A percentile compares a stretch with the other conserved stretches of the same genome.
These are phyloP conservation scores for Porogramme epimiltina DNA, from an alignment of 1,284 basidiomycete genomes.

Conservation along the genomic window DNA sequence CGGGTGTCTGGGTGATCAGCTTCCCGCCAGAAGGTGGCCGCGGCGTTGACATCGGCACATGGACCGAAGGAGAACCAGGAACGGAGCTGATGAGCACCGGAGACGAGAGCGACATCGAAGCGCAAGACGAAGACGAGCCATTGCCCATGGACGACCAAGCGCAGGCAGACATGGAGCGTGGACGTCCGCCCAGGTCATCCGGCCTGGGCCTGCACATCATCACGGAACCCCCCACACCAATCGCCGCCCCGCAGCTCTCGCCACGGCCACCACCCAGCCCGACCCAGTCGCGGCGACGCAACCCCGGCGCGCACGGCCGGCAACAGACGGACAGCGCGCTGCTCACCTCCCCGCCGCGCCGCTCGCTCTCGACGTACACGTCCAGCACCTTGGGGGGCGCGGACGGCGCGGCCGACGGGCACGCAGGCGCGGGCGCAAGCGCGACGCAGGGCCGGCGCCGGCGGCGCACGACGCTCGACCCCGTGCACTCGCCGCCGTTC, in stretches of 20 bases:
- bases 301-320: slow-evolving; percentile 11
- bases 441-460: slow-evolving; percentile 13
- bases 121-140: slow-evolving; percentile 34
- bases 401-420: background rate
- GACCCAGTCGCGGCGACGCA: slow-evolving; percentile 1
- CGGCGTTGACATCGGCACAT: slow-evolving; percentile 53
- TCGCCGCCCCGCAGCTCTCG: slow-evolving; percentile 15
- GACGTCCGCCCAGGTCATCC: slow-evolving; percentile 7
- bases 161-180: slow-evolving; percentile 6
- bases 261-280: slow-evolving; percentile 9
- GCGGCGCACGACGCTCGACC: slow-evolving; percentile 22
- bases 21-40: slow-evolving; percentile 59
- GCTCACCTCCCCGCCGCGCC: slow-evolving; percentile 14
- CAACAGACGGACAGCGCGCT: slow-evolving; percentile 28
- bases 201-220: slow-evolving; percentile 17
- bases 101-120: slow-evolving; percentile 22
- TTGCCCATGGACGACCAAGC: slow-evolving; percentile 27
- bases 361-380: slow-evolving; percentile 20
- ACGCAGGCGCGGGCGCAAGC: slow-evolving; percentile 1
- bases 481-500: slow-evolving; percentile 6
- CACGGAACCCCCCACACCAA: slow-evolving; percentile 17
- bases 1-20: slow-evolving; percentile 90
- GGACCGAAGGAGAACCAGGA: slow-evolving; percentile 44
- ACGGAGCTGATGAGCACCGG: slow-evolving; percentile 24
- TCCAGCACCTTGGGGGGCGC: slow-evolving; percentile 5